phyloP scores from a whole-genome alignment of 139 green algal species.

The Pseudopediastrum boryanum region DNA sequence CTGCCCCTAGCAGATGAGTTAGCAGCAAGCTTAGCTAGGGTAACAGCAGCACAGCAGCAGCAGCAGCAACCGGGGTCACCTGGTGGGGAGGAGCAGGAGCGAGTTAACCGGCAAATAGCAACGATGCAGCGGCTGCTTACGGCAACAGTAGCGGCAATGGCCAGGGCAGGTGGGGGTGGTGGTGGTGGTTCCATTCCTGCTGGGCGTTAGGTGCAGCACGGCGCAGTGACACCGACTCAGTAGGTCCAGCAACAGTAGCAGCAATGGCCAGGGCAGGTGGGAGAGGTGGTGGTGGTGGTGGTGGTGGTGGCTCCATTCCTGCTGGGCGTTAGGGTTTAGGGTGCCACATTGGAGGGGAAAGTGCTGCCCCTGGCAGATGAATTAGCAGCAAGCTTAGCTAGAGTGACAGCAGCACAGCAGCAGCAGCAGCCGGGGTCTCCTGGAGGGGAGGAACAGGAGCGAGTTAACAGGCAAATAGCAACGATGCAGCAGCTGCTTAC shows the following conservation, averaged over 20 bases:
- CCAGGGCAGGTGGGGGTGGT: not conserved
- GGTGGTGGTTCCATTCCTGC: not conserved
- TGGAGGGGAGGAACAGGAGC: not conserved
- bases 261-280: not conserved
- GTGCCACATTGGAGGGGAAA: slow-evolving; percentile 82
- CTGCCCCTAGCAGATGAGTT: slow-evolving; percentile 63
- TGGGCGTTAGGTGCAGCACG: not conserved
- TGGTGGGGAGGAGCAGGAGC: not conserved
- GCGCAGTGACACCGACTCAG: too few relatives aligned
- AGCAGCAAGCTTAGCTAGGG: slow-evolving; percentile 35
- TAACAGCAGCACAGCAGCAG: not conserved
- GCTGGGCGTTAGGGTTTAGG: too few relatives aligned
- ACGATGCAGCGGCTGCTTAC: slow-evolving; percentile 43
- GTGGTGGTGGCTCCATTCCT: not conserved
- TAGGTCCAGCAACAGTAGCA: too few relatives aligned
- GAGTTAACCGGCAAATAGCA: slow-evolving; percentile 48
- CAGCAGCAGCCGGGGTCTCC: not conserved
- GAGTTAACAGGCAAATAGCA: slow-evolving; percentile 48
- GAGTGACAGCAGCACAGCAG: not conserved
- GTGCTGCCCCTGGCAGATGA: slow-evolving; percentile 65
- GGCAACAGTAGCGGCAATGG: slow-evolving; percentile 68
- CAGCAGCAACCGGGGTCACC: not conserved
- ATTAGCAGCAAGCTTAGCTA: slow-evolving; percentile 46
- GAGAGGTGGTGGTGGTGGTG: not conserved
- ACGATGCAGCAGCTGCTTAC: slow-evolving; percentile 43